phyloP scores from a whole-genome alignment of 2,329 filamentous ascomycete species.

The Penicillium sclerotigenum region DNA sequence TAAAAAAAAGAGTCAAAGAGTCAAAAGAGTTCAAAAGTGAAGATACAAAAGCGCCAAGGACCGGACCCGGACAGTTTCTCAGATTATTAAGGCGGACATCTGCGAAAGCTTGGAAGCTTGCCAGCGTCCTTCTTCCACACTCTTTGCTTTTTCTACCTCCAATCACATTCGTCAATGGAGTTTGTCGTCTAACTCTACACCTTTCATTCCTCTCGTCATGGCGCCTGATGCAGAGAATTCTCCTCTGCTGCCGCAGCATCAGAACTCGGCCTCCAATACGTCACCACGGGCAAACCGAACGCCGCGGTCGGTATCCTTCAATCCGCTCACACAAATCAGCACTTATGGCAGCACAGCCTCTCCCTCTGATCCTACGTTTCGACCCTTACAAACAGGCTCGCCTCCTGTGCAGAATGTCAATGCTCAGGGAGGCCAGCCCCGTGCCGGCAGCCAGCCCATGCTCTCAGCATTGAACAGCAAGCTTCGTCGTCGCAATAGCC shows the following conservation, averaged over 20 bases:
- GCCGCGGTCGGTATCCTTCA: constrained; percentile 49
- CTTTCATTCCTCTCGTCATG: constrained; percentile 23
- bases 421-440: constrained; percentile 25
- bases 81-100: constrained; percentile 26
- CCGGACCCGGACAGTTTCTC: background rate
- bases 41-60: constrained; percentile 1
- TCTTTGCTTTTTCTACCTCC: constrained; percentile 6
- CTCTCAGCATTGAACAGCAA: constrained; percentile 83
- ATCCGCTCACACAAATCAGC: constrained; percentile 46
- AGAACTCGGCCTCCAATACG: constrained; percentile 30
- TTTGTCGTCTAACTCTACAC: constrained; percentile 13
- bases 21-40: background rate
- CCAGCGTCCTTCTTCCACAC: constrained; percentile 16
- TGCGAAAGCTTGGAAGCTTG: constrained; percentile 10
- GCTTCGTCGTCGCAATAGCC: constrained; percentile 79
- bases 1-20: background rate
- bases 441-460: constrained; percentile 53
- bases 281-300: constrained; percentile 39
- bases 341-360: constrained; percentile 41
- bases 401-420: constrained; percentile 34
- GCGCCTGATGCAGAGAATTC: constrained; percentile 41
- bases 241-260: constrained; percentile 42
- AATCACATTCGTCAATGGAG: constrained; percentile 12
- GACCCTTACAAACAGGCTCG: constrained; percentile 41
- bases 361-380: constrained; percentile 41